Evolutionary conservation across 2,329 filamentous ascomycete species (phyloP).

Genomic region (Stagonosporopsis chrysanthemi): DNA sequence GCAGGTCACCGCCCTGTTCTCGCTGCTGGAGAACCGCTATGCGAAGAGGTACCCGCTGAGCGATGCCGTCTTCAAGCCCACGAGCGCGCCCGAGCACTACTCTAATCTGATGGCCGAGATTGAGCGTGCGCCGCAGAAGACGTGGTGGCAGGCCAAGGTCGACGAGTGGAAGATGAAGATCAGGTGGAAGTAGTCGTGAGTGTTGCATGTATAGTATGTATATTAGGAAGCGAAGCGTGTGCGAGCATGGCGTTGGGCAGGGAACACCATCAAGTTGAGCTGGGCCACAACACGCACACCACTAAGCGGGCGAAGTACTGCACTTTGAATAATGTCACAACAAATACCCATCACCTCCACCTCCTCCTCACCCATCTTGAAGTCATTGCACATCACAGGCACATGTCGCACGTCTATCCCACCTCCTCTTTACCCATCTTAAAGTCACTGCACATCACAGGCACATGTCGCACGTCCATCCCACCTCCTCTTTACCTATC

Average conservation of each 20-base stretch:
- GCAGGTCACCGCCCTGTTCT: constrained; percentile 66
- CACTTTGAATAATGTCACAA: too few species aligned
- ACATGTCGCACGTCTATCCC: too few species aligned
- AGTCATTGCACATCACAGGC: too few species aligned
- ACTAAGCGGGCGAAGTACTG: too few species aligned
- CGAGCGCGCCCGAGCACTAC: constrained; percentile 47
- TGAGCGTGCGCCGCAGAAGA: constrained; percentile 44
- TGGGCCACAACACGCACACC: not conserved
- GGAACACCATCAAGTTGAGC: not conserved
- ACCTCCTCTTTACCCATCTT: too few species aligned
- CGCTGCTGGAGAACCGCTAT: constrained; percentile 67
- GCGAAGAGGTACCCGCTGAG: constrained; percentile 50
- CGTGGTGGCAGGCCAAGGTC: constrained; percentile 45
- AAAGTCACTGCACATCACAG: too few species aligned
- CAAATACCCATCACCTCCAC: too few species aligned
- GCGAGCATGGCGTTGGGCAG: not conserved
- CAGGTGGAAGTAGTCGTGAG: constrained; percentile 38
- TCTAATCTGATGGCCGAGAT: constrained; percentile 47
- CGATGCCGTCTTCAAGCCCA: constrained; percentile 39
- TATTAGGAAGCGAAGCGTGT: not conserved
- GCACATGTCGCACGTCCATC: too few species aligned
- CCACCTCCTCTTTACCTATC: too few species aligned
- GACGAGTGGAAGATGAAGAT: constrained; percentile 51
- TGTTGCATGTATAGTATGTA: constrained; percentile 11
- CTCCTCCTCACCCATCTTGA: too few species aligned